phyloP scores from a whole-genome alignment of 108 stramenopile species.

The Skeletonema menzelii region DNA sequence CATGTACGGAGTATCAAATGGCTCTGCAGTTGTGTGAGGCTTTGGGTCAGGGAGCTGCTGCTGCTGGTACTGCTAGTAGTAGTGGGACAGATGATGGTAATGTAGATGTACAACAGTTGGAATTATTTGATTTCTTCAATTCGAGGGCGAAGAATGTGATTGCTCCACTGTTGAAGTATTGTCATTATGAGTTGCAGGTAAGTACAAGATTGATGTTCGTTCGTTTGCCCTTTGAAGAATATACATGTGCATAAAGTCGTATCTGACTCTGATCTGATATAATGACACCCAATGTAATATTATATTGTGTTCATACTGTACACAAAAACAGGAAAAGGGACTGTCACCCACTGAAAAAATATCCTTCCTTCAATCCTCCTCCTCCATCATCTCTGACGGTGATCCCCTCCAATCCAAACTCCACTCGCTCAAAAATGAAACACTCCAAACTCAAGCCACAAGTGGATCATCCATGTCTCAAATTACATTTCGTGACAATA shows the following conservation, averaged over 20 bases:
- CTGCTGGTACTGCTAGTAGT: not conserved
- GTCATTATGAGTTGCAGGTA: constrained; percentile 71
- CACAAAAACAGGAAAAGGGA: constrained; percentile 22
- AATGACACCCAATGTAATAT: not conserved
- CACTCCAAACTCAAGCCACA: constrained; percentile 15
- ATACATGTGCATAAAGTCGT: too few species aligned
- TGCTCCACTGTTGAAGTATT: constrained; percentile 71
- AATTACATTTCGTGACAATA: constrained; percentile 64
- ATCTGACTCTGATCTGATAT: not conserved
- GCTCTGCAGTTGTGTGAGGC: constrained; percentile 46
- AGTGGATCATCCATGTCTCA: constrained; percentile 16
- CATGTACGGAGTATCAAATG: constrained; percentile 54
- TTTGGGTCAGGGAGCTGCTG: constrained; percentile 3
- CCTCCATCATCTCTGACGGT: not conserved
- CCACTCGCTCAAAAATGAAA: constrained; percentile 8
- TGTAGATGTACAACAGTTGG: constrained; percentile 43
- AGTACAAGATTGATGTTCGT: not conserved
- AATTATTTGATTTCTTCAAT: constrained; percentile 72
- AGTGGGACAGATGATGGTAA: constrained; percentile 12
- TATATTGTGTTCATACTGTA: not conserved
- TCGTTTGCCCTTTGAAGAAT: not conserved
- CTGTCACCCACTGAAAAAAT: constrained; percentile 16
- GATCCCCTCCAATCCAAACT: constrained; percentile 21
- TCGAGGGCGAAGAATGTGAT: constrained; percentile 72
- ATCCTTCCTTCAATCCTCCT: constrained; percentile 11